Evolutionary conservation across 2,329 filamentous ascomycete species (phyloP), one percentile per base, ranked within the genome.

Genomic region (Alternaria hordeiaustralica): DNA sequence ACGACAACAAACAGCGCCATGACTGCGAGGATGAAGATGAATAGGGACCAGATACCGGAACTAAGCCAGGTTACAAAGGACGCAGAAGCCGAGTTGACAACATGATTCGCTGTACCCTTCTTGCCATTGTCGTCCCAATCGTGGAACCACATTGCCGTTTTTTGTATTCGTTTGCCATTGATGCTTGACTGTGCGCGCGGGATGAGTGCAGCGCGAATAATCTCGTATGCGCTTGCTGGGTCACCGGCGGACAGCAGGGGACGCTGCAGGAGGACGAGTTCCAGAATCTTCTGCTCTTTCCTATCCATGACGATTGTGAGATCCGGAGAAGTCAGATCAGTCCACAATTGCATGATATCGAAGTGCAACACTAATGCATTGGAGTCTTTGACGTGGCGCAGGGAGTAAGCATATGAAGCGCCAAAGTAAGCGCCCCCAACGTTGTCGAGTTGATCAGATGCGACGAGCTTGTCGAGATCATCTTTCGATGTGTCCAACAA

Each of bases 81-180:
- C 1, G 54, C 49, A 1, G 56, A 63, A 6, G 51, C 51, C 1
- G 62, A 47, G 2, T 66, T 65, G 9, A 74, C 26, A 1, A 66
- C 20, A 55, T 79, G 75, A 47, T 66, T 46, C 3, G 68, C 41
- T 9, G 74, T 76, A 18, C 75, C 75, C 49, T 74, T 78, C 12
- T 67, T 61, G 4, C 77, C 77, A 41, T 71, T 67, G 3, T 53
- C 53, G 51, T 79, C 77, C 75, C 75, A 77, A 5, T 75, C 72
- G 3, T 65, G 69, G 56, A 74, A 77, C 56, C 68, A 62, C 75
- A 78, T 76, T 1, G 50, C 25, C 13, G 50, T 62, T 65, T 36
- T 58, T 57, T 43, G 21, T 11, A 51, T 36, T 3, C 47, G 26
- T 53, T 64, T 10, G 10, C 28, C 33, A 21, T 20, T n/a, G 10